Base-by-base conservation (phyloP, 192 early-diverging fungal species). In the Dispira parvispora region DNA sequence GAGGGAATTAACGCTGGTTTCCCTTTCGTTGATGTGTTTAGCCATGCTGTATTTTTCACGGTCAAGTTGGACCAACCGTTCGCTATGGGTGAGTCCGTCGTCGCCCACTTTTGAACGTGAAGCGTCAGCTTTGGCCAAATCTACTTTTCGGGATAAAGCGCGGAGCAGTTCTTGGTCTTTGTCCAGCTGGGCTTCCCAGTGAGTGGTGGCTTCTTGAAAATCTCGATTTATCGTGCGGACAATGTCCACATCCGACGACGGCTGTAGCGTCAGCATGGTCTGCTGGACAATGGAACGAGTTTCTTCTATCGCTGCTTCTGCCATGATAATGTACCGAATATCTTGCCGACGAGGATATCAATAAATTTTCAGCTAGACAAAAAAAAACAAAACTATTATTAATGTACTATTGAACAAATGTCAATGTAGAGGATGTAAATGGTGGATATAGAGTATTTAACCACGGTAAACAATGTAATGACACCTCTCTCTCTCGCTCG, bases 231-330 rank as follows among this genome's bases (percentile, higher is more conserved):
- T 38, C 5, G 12, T 4, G 18, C 57, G 57, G 11, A 60, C 45
- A 13, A 60, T 16, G 8, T 60, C 57, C 23, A 60, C 14, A n/a
- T 60, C 57, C 57, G 57, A 60, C 57, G 57, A 25, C 1, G 57
- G 57, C 42, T 60, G 57, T 18, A 60, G 21, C 21, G 57, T 60
- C 38, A 27, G 57, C 14, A 60, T 60, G 3, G 57, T 60, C 32
- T 60, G 57, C 42, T 60, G 57, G 26, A 27, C 32, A 27, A 60
- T 60, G 32, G 57, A 27, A 32, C 25, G 57, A 16, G 57, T 60
- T 21, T 60, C 57, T 42, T 60, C 26, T 10, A 60, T 25, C 5
- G 57, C 23, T 21, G 20, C 1, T 32, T 60, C 57, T 2, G 28
- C 27, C 57, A 60, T 60, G 57, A 43, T 38, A 26, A 56, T n/a